phyloP scores from a whole-genome alignment of 2,329 filamentous ascomycete species.

The Penicillium sp. region DNA sequence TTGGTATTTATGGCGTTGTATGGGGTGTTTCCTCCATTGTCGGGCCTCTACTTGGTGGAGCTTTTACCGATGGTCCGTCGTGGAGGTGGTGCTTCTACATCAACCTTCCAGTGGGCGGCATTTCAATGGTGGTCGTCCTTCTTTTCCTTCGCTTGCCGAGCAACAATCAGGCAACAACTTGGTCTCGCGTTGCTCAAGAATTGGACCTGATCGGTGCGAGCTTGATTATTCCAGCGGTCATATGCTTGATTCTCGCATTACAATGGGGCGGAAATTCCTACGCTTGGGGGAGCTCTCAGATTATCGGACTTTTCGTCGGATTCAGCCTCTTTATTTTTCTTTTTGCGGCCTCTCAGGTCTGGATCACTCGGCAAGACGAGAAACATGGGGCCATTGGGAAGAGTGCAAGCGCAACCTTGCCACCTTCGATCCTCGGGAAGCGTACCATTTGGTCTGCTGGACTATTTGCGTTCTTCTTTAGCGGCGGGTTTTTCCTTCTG shows the following conservation, averaged over 20 bases:
- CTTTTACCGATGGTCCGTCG: conserved; percentile 3
- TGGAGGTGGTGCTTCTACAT: conserved; percentile 7
- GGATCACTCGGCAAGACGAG: conserved; percentile 1
- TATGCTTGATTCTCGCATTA: conserved; percentile 4
- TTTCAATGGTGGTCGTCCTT: conserved; percentile 1
- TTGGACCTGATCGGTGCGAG: conserved; percentile 2
- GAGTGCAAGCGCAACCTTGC: conserved; percentile 47
- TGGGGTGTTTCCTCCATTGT: conserved; percentile 45
- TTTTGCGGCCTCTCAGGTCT: conserved; percentile 2
- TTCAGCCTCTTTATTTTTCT: not conserved
- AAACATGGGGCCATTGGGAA: not conserved
- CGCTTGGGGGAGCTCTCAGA: conserved; percentile 2
- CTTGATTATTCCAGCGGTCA: not conserved
- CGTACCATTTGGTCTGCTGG: conserved; percentile 39
- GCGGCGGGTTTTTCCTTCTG: conserved; percentile 8
- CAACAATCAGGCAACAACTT: not conserved
- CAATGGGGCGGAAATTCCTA: conserved; percentile 5
- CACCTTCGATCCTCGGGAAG: conserved; percentile 52
- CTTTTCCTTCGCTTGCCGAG: conserved; percentile 1
- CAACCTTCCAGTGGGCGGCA: conserved; percentile 3
- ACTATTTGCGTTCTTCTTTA: conserved; percentile 28
- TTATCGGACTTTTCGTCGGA: conserved; percentile 4
- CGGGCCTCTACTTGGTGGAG: conserved; percentile 4
- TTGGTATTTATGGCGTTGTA: conserved; percentile 54
- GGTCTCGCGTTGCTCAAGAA: not conserved